Evolutionary conservation across 148 eudicot species (phyloP).

Genomic region (Silene conica): DNA sequence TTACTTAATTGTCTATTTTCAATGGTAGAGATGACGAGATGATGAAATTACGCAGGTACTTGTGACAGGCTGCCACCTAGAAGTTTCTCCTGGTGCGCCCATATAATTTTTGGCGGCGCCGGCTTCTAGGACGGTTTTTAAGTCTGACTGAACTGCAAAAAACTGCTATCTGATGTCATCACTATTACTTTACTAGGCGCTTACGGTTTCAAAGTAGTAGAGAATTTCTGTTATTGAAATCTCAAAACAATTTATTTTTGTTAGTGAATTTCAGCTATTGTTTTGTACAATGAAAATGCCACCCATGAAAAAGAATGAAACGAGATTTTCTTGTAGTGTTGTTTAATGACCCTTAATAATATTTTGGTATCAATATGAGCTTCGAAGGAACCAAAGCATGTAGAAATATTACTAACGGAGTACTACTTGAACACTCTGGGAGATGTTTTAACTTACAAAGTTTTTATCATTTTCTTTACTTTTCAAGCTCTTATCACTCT

Average conservation of each 20-base stretch:
- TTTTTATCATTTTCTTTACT: no score
- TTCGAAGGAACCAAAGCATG: no score
- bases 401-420: no score
- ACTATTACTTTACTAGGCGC: constrained; percentile 11
- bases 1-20: background rate
- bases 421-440: no score
- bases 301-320: background rate
- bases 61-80: constrained; percentile 32
- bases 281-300: background rate
- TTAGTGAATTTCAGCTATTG: background rate
- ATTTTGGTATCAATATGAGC: no score
- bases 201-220: background rate
- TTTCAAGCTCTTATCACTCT: no score
- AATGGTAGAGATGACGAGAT: constrained; percentile 25
- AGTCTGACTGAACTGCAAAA: constrained; percentile 30
- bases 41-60: constrained; percentile 40
- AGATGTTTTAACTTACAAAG: no score
- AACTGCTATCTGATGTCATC: constrained; percentile 32
- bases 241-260: background rate
- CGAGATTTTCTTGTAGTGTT: background rate
- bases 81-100: constrained; percentile 38
- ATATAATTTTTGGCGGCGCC: constrained; percentile 32
- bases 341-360: no score
- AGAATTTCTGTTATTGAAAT: background rate
- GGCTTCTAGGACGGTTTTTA: constrained; percentile 25